These are phyloP conservation scores for Penicilliopsis zonata DNA, from an alignment of 495 filamentous ascomycete genomes.

Conservation along the genomic window DNA sequence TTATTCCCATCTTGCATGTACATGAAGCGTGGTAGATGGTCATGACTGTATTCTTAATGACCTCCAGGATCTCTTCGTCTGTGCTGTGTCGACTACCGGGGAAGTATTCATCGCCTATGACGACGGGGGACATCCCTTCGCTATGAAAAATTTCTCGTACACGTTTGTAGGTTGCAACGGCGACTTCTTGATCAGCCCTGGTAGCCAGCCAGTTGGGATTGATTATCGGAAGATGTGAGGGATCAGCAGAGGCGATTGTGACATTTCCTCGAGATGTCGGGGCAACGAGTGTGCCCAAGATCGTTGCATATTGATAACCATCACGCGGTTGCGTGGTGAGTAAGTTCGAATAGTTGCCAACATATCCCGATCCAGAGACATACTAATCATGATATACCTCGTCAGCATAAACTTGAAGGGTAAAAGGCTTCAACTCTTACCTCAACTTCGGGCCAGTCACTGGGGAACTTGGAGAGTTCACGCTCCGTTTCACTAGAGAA, in stretches of 20 bases:
- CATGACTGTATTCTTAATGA: slow-evolving; percentile 26
- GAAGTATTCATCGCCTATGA: slow-evolving; percentile 34
- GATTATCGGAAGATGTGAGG: slow-evolving; percentile 37
- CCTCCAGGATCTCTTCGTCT: slow-evolving; percentile 38
- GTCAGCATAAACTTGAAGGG: slow-evolving; percentile 8
- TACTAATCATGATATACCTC: slow-evolving; percentile 12
- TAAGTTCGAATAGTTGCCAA: slow-evolving; percentile 32
- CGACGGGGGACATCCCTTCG: slow-evolving; percentile 19
- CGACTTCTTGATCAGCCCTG: slow-evolving; percentile 39
- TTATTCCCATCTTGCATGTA: slow-evolving; percentile 39
- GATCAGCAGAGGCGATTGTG: slow-evolving; percentile 31
- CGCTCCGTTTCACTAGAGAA: slow-evolving; percentile 11
- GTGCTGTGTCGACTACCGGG: slow-evolving; percentile 35
- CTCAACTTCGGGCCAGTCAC: slow-evolving; percentile 51
- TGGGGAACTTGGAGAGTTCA: slow-evolving; percentile 27
- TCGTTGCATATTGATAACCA: slow-evolving; percentile 34
- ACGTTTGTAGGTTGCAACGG: slow-evolving; percentile 39
- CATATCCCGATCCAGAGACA: slow-evolving; percentile 20
- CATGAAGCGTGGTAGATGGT: slow-evolving; percentile 43
- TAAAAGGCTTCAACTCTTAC: slow-evolving; percentile 3
- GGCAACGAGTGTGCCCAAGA: slow-evolving; percentile 27
- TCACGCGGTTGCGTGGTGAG: slow-evolving; percentile 18
- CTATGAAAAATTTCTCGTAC: slow-evolving; percentile 25
- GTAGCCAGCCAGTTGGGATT: slow-evolving; percentile 43
- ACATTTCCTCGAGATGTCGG: slow-evolving; percentile 43